These are phyloP conservation scores for Corymbia maculata DNA, from an alignment of 345 rosid genomes.

Conservation along the genomic window DNA sequence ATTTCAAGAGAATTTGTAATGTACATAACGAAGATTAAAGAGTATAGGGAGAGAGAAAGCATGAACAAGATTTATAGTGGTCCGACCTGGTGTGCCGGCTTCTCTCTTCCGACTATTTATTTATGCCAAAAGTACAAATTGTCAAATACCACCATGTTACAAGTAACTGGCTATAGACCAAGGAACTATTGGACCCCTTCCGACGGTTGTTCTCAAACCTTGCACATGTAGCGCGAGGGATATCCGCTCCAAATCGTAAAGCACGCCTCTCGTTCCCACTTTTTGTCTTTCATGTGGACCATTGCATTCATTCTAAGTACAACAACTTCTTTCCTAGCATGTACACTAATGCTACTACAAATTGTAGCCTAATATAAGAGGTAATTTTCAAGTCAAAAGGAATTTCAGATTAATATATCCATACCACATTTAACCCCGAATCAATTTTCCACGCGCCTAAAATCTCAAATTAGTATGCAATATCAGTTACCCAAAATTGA, in stretches of 20 bases:
- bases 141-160: too few species aligned
- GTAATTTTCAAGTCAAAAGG: too few species aligned
- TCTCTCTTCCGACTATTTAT: too few species aligned
- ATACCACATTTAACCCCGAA: accelerated
- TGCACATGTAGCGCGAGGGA: neutral
- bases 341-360: too few species aligned
- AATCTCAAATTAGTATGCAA: neutral
- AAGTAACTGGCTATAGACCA: neutral
- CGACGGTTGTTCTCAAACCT: neutral
- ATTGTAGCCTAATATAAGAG: too few species aligned
- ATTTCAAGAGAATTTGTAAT: neutral
- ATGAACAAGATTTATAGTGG: neutral
- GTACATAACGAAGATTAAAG: neutral
- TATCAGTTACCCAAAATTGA: neutral
- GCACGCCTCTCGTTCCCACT: too few species aligned
- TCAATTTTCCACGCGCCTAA: neutral
- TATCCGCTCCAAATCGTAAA: accelerated
- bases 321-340: neutral
- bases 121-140: neutral
- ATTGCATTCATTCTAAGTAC: too few species aligned
- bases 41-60: neutral
- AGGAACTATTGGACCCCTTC: neutral
- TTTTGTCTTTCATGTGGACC: too few species aligned
- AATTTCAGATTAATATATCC: too few species aligned
- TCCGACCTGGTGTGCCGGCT: too few species aligned